phyloP scores from a whole-genome alignment of 352 stramenopile genomes.

The Phytophthora citrophthora region DNA sequence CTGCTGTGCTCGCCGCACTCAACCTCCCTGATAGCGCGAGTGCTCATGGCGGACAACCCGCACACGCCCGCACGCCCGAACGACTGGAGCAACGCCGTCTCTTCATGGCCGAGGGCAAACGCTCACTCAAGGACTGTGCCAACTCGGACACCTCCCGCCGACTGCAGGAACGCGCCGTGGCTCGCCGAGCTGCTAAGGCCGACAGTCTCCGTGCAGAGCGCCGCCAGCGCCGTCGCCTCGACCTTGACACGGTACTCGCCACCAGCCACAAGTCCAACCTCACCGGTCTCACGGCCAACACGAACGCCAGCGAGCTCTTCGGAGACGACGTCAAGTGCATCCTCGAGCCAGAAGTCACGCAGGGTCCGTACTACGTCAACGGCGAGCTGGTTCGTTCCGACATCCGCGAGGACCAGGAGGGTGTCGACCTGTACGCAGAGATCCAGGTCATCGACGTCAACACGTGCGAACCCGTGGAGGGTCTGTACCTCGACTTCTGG shows the following conservation, averaged over 20 bases:
- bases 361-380: constrained; percentile 35
- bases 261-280: constrained; percentile 30
- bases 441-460: constrained; percentile 39
- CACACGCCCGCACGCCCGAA: constrained; percentile 5
- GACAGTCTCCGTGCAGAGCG: constrained; percentile 17
- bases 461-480: constrained; percentile 30
- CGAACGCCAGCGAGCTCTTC: constrained; percentile 24
- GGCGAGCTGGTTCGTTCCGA: constrained; percentile 27
- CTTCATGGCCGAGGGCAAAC: constrained; percentile 32
- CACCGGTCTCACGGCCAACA: constrained; percentile 16
- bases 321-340: constrained; percentile 31
- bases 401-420: constrained; percentile 25
- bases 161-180: constrained; percentile 22
- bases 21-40: not conserved
- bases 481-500: constrained; percentile 35
- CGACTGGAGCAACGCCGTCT: constrained; percentile 20
- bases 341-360: constrained; percentile 29
- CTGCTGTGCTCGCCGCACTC: not conserved
- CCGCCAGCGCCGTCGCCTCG: constrained; percentile 20
- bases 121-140: constrained; percentile 31
- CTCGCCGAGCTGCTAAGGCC: constrained; percentile 15
- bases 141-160: constrained; percentile 17
- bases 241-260: constrained; percentile 19
- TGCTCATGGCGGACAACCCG: constrained; percentile 5
- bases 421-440: constrained; percentile 29